These are phyloP conservation scores for Cladophialophora psammophila DNA, from an alignment of 2,329 filamentous ascomycete species.

Conservation along the genomic window DNA sequence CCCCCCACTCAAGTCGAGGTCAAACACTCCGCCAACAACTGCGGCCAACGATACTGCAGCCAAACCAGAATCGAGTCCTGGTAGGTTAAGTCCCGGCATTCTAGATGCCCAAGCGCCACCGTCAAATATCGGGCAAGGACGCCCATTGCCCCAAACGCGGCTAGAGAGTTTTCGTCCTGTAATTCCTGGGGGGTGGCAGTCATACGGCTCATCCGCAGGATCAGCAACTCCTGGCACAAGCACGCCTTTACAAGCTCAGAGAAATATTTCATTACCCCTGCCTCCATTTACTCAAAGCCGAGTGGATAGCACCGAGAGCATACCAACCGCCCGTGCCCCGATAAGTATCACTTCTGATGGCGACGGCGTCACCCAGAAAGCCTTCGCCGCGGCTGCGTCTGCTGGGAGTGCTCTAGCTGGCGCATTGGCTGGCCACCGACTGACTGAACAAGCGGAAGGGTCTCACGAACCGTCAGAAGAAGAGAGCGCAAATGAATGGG, in stretches of 20 bases:
- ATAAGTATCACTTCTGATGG: constrained; percentile 12
- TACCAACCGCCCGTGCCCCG: constrained; percentile 37
- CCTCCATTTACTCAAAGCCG: constrained; percentile 16
- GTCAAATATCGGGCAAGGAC: constrained; percentile 16
- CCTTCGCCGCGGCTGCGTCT: constrained; percentile 54
- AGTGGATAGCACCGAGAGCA: constrained; percentile 36
- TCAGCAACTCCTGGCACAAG: constrained; percentile 20
- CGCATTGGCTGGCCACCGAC: constrained; percentile 48
- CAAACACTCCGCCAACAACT: constrained; percentile 57
- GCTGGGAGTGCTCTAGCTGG: constrained; percentile 59
- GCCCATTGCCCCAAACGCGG: constrained; percentile 39
- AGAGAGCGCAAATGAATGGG: constrained; percentile 45
- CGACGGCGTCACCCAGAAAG: constrained; percentile 29
- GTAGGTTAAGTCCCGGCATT: constrained; percentile 36
- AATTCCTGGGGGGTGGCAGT: constrained; percentile 63
- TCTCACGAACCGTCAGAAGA: constrained; percentile 30
- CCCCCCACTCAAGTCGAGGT: constrained; percentile 42
- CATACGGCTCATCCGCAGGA: constrained; percentile 48
- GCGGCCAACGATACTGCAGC: constrained; percentile 61
- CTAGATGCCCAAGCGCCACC: background rate
- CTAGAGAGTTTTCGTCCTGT: constrained; percentile 58
- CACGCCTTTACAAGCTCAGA: constrained; percentile 15
- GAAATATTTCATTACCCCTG: constrained; percentile 11
- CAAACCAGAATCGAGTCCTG: constrained; percentile 53
- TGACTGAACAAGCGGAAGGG: constrained; percentile 44